Base-by-base conservation (phyloP, 2,329 filamentous ascomycete species). In the Fusarium anguioides region DNA sequence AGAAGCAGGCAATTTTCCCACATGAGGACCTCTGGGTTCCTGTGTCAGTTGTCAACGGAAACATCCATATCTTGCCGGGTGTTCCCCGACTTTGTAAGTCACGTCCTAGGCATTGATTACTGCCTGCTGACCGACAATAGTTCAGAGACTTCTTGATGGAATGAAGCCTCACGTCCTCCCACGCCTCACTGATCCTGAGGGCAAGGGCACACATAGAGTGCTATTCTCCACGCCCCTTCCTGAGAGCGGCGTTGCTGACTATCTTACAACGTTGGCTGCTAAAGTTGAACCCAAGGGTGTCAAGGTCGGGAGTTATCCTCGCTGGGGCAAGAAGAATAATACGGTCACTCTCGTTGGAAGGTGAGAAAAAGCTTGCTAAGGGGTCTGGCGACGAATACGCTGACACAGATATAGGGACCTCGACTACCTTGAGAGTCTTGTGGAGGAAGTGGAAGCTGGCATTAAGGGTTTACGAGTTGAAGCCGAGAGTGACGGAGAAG, bases 271-370 rank as follows among this genome's bases (percentile, higher is more conserved):
- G 68, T 81, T 98, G 64, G 92, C 94, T 6, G 85, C 82, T 26
- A 87, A 87, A 76, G 91, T 94, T 21, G 90, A 89, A 76, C 81
- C 88, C 1, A 88, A 86, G 73, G 94, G 93, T 5, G 86, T 98
- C 73, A 98, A 98, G 81, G 93, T 98, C 17, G 96, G 96, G 44
- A 97, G 93, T 78, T 98, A 99, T 79, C 96, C 96, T 33, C 84
- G 93, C 54, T 97, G 94, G 94, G 93, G 91, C 7, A 95, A 93
- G 83, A 88, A 88, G 73, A 85, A 85, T 66, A 98, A 98, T 78
- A 96, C 94, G 0, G 93, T 98, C 45, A 97, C 95, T 12, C 82
- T 99, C 51, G 94, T 97, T 20, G 87, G 88, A 69, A 82, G 80
- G 83, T 86, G 74, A 71, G 79, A 51, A 33, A 23, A 21, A 15